phyloP scores from a whole-genome alignment of 1,139 yeast species.

The Suhomyces guaymorum region DNA sequence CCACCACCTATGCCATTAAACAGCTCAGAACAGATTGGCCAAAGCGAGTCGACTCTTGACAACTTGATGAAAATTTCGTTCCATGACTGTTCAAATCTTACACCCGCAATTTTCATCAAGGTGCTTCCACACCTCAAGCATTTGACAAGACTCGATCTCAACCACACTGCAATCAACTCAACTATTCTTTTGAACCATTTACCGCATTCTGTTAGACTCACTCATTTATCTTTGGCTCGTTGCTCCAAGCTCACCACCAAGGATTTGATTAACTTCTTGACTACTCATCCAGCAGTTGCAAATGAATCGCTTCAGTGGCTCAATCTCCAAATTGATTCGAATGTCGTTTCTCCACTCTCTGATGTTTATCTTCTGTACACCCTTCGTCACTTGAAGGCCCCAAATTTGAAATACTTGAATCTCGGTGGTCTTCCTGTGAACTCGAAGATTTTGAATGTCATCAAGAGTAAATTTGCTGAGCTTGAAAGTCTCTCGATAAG shows the following conservation, averaged over 20 bases:
- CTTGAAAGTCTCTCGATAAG: conserved; percentile 66
- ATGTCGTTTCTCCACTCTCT: conserved; percentile 63
- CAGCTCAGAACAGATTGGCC: background rate
- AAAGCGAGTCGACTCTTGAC: conserved; percentile 11
- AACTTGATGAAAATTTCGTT: conserved; percentile 62
- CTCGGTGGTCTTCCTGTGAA: conserved; percentile 76
- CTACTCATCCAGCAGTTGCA: conserved; percentile 69
- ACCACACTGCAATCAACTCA: conserved; percentile 76
- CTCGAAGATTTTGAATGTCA: conserved; percentile 51
- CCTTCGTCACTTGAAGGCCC: conserved; percentile 54
- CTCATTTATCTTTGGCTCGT: conserved; percentile 77
- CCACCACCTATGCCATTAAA: conserved; percentile 6
- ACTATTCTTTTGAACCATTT: conserved; percentile 48
- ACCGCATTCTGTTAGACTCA: conserved; percentile 57
- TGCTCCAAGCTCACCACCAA: conserved; percentile 77
- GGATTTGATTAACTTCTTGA: conserved; percentile 69
- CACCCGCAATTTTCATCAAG: conserved; percentile 54
- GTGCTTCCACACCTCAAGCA: conserved; percentile 59
- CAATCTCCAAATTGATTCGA: conserved; percentile 70
- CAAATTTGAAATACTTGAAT: conserved; percentile 57
- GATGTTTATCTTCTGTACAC: conserved; percentile 60
- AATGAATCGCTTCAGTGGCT: conserved; percentile 67
- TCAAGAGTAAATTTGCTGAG: conserved; percentile 53
- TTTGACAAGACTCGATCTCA: conserved; percentile 70
- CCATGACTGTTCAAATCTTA: conserved; percentile 84